Evolutionary conservation across 345 rosid genomes (phyloP).

Genomic region (Salix caprea): DNA sequence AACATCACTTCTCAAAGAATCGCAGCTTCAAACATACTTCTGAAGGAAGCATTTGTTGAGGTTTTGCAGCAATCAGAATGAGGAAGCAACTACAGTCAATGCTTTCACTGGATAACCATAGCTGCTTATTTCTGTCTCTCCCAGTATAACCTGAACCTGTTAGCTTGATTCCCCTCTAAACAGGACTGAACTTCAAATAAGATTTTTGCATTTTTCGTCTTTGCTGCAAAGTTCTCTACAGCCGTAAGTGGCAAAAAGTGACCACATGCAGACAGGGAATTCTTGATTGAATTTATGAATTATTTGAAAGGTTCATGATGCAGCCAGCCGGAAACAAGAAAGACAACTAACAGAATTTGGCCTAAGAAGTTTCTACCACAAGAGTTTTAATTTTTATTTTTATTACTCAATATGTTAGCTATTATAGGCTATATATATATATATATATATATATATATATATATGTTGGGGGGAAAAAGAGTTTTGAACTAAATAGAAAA

Average conservation of each 20-base stretch:
- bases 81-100: neutral
- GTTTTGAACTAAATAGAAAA: too few relatives aligned
- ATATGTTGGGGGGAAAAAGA: too few relatives aligned
- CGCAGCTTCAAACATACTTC: slow-evolving; percentile 75
- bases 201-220: neutral
- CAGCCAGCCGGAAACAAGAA: too few relatives aligned
- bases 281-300: neutral
- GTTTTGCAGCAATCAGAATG: slow-evolving; percentile 46
- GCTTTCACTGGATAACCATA: neutral
- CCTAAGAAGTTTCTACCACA: too few relatives aligned
- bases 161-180: neutral
- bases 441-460: too few relatives aligned
- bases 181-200: neutral
- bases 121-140: neutral
- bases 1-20: slow-evolving; percentile 75
- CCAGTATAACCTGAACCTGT: neutral
- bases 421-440: too few relatives aligned
- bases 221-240: neutral
- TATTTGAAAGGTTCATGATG: neutral
- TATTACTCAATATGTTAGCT: too few relatives aligned
- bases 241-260: neutral
- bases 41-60: slow-evolving; percentile 71
- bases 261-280: neutral
- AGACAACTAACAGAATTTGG: too few relatives aligned
- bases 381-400: too few relatives aligned